Evolutionary conservation across 2,329 filamentous ascomycete genomes (phyloP).

Genomic region (Ploettnerulaceae sp.): DNA sequence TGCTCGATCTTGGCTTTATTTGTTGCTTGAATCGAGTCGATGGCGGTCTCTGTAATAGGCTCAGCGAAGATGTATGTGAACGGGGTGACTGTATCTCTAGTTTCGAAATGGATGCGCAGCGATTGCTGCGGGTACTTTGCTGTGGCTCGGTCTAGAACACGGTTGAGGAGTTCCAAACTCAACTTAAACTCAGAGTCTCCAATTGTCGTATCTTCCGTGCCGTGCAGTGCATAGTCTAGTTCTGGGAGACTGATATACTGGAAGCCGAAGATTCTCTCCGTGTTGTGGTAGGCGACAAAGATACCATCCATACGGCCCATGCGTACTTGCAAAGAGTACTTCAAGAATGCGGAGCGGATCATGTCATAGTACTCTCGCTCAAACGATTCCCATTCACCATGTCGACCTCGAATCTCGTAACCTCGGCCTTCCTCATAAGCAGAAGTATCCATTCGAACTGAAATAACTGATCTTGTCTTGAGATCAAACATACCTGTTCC

Average conservation of each 20-base stretch:
- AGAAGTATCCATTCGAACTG: constrained; percentile 79
- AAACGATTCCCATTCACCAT: constrained; percentile 82
- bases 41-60: constrained; percentile 69
- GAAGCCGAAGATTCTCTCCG: constrained; percentile 92
- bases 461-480: constrained; percentile 88
- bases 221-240: constrained; percentile 89
- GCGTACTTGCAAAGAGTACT: constrained; percentile 93
- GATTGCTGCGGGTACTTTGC: constrained; percentile 69
- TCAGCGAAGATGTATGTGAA: constrained; percentile 90
- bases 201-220: constrained; percentile 57
- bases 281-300: constrained; percentile 95
- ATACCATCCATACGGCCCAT: constrained; percentile 99
- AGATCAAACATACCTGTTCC: constrained; percentile 93
- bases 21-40: constrained; percentile 66
- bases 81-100: constrained; percentile 50
- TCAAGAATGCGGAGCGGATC: constrained; percentile 89
- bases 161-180: constrained; percentile 74
- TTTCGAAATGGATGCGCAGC: constrained; percentile 77
- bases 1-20: constrained; percentile 60
- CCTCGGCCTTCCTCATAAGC: constrained; percentile 71
- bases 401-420: constrained; percentile 76
- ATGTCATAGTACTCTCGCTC: constrained; percentile 97
- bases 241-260: constrained; percentile 85
- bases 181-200: constrained; percentile 83
- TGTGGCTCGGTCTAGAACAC: constrained; percentile 71